phyloP scores from a whole-genome alignment of 139 green algal genomes.

The Chlamydomonas eustigma region DNA sequence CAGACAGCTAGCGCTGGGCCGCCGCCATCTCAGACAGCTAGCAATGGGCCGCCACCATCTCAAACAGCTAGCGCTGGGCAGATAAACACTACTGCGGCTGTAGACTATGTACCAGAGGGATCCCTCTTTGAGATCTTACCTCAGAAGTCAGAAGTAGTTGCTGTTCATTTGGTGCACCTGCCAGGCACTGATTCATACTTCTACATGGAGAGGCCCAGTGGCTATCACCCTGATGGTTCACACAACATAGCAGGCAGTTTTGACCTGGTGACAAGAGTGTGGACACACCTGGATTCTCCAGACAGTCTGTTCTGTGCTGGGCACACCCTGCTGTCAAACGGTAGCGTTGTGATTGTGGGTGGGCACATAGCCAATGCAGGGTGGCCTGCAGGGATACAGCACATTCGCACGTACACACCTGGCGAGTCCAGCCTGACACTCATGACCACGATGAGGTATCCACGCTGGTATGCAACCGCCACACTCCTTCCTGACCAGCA shows the following conservation, averaged over 20 bases:
- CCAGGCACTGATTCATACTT: slow-evolving; percentile 29
- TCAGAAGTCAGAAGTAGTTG: slow-evolving; percentile 24
- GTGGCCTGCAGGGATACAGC: slow-evolving; percentile 17
- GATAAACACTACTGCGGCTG: too few relatives aligned
- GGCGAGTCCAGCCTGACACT: slow-evolving; percentile 5
- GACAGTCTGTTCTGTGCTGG: slow-evolving; percentile 37
- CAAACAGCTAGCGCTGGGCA: too few relatives aligned
- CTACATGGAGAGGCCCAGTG: slow-evolving; percentile 39
- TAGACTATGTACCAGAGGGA: neutral
- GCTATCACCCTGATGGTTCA: slow-evolving; percentile 36
- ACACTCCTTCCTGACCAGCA: slow-evolving; percentile 21
- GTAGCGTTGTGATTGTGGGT: slow-evolving; percentile 9
- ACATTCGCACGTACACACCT: slow-evolving; percentile 14
- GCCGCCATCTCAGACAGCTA: too few relatives aligned
- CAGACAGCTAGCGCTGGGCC: too few relatives aligned
- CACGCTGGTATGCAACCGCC: slow-evolving; percentile 27
- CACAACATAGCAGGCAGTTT: slow-evolving; percentile 24
- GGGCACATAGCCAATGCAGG: slow-evolving; percentile 12
- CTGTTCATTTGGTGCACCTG: slow-evolving; percentile 33
- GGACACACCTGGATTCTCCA: slow-evolving; percentile 11
- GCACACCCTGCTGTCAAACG: slow-evolving; percentile 14
- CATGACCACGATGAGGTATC: slow-evolving; percentile 11
- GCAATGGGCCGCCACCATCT: too few relatives aligned
- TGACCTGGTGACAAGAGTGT: neutral
- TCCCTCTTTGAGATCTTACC: slow-evolving; percentile 12